A percentile compares a stretch with the other conserved stretches of the same genome.
phyloP scores from a whole-genome alignment of 352 stramenopile species.

The Phytopythium aichiense region DNA sequence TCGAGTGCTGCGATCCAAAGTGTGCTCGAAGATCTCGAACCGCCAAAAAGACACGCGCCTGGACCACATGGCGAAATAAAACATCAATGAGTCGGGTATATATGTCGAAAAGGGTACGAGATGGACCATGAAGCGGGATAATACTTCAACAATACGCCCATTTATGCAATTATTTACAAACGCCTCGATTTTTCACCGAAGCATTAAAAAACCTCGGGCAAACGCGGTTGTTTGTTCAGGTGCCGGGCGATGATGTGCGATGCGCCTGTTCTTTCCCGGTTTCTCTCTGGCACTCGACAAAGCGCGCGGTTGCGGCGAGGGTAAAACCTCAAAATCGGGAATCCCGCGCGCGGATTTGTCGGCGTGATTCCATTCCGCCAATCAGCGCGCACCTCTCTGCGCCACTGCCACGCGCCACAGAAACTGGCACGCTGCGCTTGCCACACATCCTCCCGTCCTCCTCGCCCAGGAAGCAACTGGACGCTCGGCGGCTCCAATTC shows the following conservation, averaged over 20 bases:
- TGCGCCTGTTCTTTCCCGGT: conserved; percentile 6
- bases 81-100: background rate
- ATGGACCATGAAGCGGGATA: no score
- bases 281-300: conserved; percentile 6
- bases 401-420: conserved; percentile 11
- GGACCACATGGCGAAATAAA: background rate
- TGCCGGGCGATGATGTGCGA: background rate
- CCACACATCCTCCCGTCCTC: conserved; percentile 19
- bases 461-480: conserved; percentile 6
- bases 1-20: background rate
- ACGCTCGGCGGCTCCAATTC: conserved; percentile 23
- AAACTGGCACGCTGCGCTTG: conserved; percentile 30
- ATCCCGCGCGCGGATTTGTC: conserved; percentile 21
- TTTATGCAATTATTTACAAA: background rate
- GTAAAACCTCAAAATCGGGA: conserved; percentile 21
- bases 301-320: background rate
- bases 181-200: conserved; percentile 6
- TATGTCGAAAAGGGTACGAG: background rate
- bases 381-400: conserved; percentile 13
- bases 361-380: conserved; percentile 19
- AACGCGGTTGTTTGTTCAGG: conserved; percentile 2
- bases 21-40: background rate
- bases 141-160: background rate
- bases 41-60: background rate
- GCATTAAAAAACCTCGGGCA: no score